Percentiles rank a stretch among this genome's conserved stretches.
These are phyloP conservation scores for Diaporthe velutina DNA, from an alignment of 2,329 filamentous ascomycete species.

Conservation along the genomic window DNA sequence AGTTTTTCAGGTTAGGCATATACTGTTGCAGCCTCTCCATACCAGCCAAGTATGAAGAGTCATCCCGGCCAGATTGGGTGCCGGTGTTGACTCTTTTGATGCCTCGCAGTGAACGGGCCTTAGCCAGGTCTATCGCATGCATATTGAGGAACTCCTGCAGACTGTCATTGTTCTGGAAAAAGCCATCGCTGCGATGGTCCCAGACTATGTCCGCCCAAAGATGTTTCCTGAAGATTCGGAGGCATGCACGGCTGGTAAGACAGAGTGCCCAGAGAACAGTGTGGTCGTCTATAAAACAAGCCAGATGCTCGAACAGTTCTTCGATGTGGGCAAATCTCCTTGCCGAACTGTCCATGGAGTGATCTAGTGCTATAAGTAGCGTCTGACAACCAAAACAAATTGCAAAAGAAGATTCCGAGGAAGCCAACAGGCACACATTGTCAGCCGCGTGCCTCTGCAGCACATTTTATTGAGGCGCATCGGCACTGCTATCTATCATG, in stretches of 20 bases:
- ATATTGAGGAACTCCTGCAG: background rate
- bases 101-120: background rate
- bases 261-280: constrained; percentile 12
- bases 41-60: background rate
- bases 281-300: constrained; percentile 17
- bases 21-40: background rate
- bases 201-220: constrained; percentile 21
- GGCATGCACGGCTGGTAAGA: constrained; percentile 1
- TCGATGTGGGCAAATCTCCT: background rate
- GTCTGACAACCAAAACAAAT: background rate
- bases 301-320: constrained; percentile 13
- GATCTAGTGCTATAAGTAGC: background rate
- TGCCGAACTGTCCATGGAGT: background rate
- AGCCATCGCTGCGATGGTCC: constrained; percentile 5
- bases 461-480: background rate
- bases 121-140: background rate
- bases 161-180: background rate
- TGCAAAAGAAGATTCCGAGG: background rate
- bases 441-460: background rate
- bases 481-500: background rate
- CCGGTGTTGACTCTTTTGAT: background rate
- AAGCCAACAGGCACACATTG: background rate
- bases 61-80: background rate
- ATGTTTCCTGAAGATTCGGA: constrained; percentile 8
- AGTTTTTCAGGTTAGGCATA: constrained; percentile 9